These are phyloP conservation scores for Penicillium nordicum DNA, from an alignment of 2,329 filamentous ascomycete genomes.

Conservation along the genomic window DNA sequence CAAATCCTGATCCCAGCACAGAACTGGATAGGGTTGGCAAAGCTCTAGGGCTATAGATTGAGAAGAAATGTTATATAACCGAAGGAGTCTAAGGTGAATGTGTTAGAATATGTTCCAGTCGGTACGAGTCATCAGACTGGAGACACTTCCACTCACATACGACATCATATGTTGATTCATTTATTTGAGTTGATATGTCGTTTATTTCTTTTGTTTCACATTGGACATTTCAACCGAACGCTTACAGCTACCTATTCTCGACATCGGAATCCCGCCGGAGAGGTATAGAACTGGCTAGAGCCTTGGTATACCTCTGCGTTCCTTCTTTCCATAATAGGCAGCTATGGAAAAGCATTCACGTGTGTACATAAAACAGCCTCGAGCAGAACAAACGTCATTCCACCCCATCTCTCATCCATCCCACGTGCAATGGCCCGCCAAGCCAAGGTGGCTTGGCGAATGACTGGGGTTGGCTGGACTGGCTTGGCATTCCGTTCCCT, in stretches of 20 bases:
- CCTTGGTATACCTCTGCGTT: not conserved
- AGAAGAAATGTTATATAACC: too few species aligned
- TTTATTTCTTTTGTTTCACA: not conserved
- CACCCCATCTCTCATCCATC: not conserved
- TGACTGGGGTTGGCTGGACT: not conserved
- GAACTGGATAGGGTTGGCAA: too few species aligned
- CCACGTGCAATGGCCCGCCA: conserved; percentile 1
- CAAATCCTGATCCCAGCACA: too few species aligned
- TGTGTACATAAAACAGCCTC: too few species aligned
- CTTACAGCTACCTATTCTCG: not conserved
- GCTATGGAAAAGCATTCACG: not conserved
- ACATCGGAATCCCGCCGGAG: not conserved
- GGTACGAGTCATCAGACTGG: too few species aligned
- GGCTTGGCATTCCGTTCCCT: conserved; percentile 6
- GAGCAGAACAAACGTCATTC: not conserved
- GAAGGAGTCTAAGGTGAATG: too few species aligned
- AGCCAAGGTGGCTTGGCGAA: not conserved
- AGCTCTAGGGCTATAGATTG: too few species aligned
- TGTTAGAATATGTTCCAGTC: too few species aligned
- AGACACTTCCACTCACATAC: not conserved
- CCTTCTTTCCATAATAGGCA: not conserved
- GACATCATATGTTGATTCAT: not conserved
- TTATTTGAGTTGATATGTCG: not conserved
- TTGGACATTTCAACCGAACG: not conserved
- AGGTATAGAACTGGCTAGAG: too few species aligned